Evolutionary conservation across 805 yeast species (phyloP).

Genomic region (Ogataea philodendri): DNA sequence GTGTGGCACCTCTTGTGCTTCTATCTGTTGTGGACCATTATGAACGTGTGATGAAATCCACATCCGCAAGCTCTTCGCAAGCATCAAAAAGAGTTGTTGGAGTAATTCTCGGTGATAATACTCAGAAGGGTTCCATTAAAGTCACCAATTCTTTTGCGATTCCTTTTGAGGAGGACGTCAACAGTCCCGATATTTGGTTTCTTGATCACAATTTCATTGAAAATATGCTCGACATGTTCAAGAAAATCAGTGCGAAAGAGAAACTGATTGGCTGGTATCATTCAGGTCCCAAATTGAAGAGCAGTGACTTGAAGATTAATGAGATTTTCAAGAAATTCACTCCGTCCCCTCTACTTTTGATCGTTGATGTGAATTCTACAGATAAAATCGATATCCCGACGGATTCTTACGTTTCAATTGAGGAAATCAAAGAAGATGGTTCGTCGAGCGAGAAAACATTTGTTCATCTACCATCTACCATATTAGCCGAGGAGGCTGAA

Average conservation of each 20-base stretch:
- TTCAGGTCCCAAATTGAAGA: slow-evolving; percentile 88
- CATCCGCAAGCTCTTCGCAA: slow-evolving; percentile 22
- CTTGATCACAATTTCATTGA: slow-evolving; percentile 95
- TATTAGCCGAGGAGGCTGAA: slow-evolving; percentile 98
- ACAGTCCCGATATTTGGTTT: slow-evolving; percentile 91
- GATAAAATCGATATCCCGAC: slow-evolving; percentile 87
- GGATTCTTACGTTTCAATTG: slow-evolving; percentile 89
- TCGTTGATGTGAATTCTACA: slow-evolving; percentile 86
- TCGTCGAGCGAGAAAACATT: slow-evolving; percentile 89
- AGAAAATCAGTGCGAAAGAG: slow-evolving; percentile 96
- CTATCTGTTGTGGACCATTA: slow-evolving; percentile 94
- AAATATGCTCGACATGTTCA: slow-evolving; percentile 96
- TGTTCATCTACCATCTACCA: slow-evolving; percentile 85
- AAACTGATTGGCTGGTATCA: slow-evolving; percentile 99
- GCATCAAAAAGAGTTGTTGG: slow-evolving; percentile 76
- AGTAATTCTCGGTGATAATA: slow-evolving; percentile 82
- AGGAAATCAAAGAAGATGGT: slow-evolving; percentile 95
- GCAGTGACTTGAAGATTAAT: slow-evolving; percentile 87
- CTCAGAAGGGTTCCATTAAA: slow-evolving; percentile 44
- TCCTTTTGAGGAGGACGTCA: slow-evolving; percentile 96
- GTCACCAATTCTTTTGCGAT: slow-evolving; percentile 94
- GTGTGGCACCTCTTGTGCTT: slow-evolving; percentile 93
- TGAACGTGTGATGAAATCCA: slow-evolving; percentile 67
- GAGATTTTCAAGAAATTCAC: slow-evolving; percentile 85
- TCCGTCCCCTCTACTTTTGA: slow-evolving; percentile 74